Evolutionary conservation across 1,139 yeast genomes (phyloP).

Genomic region (Candida gigantensis): DNA sequence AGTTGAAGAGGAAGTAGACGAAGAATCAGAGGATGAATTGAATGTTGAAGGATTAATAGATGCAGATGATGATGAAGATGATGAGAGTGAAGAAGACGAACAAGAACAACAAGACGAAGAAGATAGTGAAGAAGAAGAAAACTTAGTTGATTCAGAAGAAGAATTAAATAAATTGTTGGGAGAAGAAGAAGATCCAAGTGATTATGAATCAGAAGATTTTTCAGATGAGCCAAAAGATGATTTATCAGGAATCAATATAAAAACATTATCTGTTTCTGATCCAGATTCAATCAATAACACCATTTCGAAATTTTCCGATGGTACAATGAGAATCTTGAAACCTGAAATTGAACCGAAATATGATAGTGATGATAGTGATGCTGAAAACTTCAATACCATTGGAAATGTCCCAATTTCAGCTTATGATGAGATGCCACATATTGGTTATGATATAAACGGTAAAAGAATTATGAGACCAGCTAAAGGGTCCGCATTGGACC

Average conservation of each 20-base stretch:
- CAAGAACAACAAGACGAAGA: constrained; percentile 34
- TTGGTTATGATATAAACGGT: constrained; percentile 96
- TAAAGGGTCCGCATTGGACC: constrained; percentile 90
- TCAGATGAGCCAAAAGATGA: constrained; percentile 59
- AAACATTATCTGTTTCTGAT: constrained; percentile 45
- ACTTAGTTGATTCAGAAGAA: constrained; percentile 51
- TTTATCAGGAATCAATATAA: constrained; percentile 53
- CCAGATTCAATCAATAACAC: constrained; percentile 20
- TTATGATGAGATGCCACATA: constrained; percentile 95
- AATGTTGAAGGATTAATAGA: constrained; percentile 30
- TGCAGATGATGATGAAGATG: constrained; percentile 25
- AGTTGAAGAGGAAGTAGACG: constrained; percentile 18
- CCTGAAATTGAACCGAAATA: constrained; percentile 93
- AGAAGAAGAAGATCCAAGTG: constrained; percentile 44
- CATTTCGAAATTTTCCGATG: constrained; percentile 70
- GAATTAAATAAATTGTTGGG: constrained; percentile 62
- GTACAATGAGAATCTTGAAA: constrained; percentile 68
- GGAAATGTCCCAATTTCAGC: constrained; percentile 93
- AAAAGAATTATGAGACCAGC: constrained; percentile 99
- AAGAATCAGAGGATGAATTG: constrained; percentile 24
- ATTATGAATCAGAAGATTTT: constrained; percentile 41
- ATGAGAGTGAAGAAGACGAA: constrained; percentile 23
- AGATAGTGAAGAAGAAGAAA: constrained; percentile 26
- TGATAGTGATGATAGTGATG: constrained; percentile 91
- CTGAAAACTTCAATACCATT: constrained; percentile 81